phyloP scores from a whole-genome alignment of 2,329 filamentous ascomycete genomes.

The Phialophora verrucosa region DNA sequence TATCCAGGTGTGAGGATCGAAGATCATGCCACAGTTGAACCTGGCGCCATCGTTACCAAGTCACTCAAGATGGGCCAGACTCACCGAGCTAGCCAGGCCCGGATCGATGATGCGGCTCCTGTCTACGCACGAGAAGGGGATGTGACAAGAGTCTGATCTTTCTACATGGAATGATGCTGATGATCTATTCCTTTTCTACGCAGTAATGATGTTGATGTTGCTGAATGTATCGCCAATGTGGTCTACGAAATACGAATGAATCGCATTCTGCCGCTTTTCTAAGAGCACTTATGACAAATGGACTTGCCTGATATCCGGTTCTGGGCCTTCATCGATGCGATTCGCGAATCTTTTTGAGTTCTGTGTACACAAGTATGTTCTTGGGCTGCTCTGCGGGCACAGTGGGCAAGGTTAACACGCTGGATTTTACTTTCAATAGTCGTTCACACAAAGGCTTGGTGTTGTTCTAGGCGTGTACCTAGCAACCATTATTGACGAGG shows the following conservation, averaged over 20 bases:
- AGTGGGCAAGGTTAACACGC: not conserved
- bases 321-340: not conserved
- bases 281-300: not conserved
- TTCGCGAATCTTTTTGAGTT: not conserved
- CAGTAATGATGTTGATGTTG: conserved; percentile 1
- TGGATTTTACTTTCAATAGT: not conserved
- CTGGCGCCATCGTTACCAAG: conserved; percentile 52
- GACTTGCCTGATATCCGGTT: not conserved
- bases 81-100: conserved; percentile 40
- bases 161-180: not conserved
- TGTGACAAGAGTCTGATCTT: not conserved
- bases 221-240: not conserved
- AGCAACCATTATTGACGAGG: not conserved
- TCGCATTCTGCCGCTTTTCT: not conserved
- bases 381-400: not conserved
- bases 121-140: not conserved
- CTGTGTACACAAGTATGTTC: not conserved
- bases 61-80: conserved; percentile 52
- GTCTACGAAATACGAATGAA: not conserved
- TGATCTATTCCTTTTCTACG: not conserved
- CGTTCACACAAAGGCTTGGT: not conserved
- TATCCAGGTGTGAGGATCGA: conserved; percentile 53
- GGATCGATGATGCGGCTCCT: conserved; percentile 8
- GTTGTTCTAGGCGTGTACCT: not conserved
- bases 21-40: conserved; percentile 52